Evolutionary conservation across 306 rosid genomes (phyloP).

Genomic region (Casuarina cunninghamiana): DNA sequence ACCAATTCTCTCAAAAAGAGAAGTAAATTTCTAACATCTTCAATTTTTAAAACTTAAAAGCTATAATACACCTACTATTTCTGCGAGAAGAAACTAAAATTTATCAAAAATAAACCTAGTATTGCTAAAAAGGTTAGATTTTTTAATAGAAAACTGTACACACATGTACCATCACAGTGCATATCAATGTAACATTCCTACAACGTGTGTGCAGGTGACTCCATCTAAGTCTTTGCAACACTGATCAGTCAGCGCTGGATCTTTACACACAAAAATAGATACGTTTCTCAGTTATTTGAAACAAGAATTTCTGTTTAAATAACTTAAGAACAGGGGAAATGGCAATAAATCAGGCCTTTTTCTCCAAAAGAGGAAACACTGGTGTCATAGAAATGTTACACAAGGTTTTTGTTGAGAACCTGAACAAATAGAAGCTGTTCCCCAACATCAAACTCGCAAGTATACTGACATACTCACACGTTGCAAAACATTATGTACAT

Average conservation of each 20-base stretch:
- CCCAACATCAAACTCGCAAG: slow-evolving; percentile 3
- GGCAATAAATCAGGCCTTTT: no score
- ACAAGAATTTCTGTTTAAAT: neutral
- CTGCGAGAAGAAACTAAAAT: neutral
- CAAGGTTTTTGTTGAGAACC: slow-evolving; percentile 14
- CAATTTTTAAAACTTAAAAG: neutral
- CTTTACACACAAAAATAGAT: neutral
- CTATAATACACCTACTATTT: neutral
- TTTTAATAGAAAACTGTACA: neutral
- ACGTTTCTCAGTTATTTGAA: neutral
- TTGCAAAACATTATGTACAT: slow-evolving; percentile 3
- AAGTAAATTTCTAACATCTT: slow-evolving; percentile 1
- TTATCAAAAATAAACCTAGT: neutral
- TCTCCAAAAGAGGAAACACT: neutral
- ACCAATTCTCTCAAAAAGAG: neutral
- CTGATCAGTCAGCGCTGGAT: neutral
- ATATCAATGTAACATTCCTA: neutral
- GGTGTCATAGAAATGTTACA: slow-evolving; percentile 12
- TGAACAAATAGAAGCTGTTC: slow-evolving; percentile 3
- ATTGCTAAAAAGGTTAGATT: neutral
- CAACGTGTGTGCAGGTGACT: neutral
- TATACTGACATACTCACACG: neutral
- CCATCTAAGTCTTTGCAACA: neutral
- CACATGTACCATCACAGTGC: neutral
- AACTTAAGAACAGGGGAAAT: no score